Conservation (phyloP, 2,329 filamentous ascomycete species). For the Diplodia mutila region DNA sequence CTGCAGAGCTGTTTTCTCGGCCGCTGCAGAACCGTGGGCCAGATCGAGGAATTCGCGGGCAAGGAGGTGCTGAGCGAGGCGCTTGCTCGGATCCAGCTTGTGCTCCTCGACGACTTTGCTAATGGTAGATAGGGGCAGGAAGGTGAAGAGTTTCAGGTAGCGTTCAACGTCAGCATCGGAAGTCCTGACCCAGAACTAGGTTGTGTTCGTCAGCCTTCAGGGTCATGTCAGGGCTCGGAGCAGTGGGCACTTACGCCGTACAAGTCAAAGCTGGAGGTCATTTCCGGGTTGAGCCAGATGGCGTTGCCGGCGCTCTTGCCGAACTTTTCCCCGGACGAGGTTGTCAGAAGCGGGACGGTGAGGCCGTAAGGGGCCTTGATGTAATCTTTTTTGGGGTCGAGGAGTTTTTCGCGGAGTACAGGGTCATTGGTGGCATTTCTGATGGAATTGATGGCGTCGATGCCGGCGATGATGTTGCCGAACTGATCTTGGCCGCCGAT, state of each 20-base stretch:
- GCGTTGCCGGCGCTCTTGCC: slow-evolving; percentile 95
- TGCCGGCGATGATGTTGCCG: slow-evolving; percentile 90
- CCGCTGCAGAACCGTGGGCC: slow-evolving; percentile 71
- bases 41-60: slow-evolving; percentile 82
- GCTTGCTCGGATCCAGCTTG: slow-evolving; percentile 66
- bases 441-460: slow-evolving; percentile 82
- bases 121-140: slow-evolving; percentile 75
- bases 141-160: slow-evolving; percentile 88
- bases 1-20: slow-evolving; percentile 63
- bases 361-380: slow-evolving; percentile 71
- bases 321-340: slow-evolving; percentile 83
- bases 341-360: slow-evolving; percentile 87
- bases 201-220: slow-evolving; percentile 15
- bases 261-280: slow-evolving; percentile 82
- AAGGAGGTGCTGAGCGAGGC: slow-evolving; percentile 79
- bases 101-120: slow-evolving; percentile 70
- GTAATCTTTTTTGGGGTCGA: slow-evolving; percentile 33
- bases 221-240: not conserved
- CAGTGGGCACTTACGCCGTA: slow-evolving; percentile 64
- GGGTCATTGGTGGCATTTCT: slow-evolving; percentile 55
- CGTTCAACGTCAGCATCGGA: slow-evolving; percentile 80
- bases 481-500: slow-evolving; percentile 96
- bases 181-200: slow-evolving; percentile 79
- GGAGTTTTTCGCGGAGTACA: slow-evolving; percentile 30
- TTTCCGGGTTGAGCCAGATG: slow-evolving; percentile 82